Evolutionary conservation across 208 protist species (phyloP).

Genomic region (Leishmania braziliensis): DNA sequence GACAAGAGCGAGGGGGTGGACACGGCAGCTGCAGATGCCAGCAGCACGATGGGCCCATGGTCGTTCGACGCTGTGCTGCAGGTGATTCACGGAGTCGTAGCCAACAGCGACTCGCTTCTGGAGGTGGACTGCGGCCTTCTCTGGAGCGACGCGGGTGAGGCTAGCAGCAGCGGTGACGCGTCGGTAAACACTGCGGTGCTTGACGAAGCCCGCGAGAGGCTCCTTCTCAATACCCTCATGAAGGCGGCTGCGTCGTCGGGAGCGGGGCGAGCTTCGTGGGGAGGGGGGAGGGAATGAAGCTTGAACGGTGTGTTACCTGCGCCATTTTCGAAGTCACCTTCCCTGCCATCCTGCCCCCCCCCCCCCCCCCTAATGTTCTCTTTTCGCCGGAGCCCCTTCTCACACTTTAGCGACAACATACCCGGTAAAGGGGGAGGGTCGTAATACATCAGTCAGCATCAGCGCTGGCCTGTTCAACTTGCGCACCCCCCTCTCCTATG

Average conservation of each 20-base stretch:
- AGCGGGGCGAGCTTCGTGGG: background rate
- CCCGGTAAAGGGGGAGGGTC: background rate
- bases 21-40: background rate
- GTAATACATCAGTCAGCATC: background rate
- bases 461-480: background rate
- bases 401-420: background rate
- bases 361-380: background rate
- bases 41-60: background rate
- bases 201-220: slow-evolving; percentile 36
- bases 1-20: slow-evolving; percentile 4
- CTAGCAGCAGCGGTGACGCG: slow-evolving; percentile 17
- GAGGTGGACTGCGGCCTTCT: slow-evolving; percentile 40
- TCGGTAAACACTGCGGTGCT: slow-evolving; percentile 1
- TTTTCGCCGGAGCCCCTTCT: background rate
- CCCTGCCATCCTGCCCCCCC: background rate
- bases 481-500: background rate
- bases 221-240: slow-evolving; percentile 62
- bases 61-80: slow-evolving; percentile 30
- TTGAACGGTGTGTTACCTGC: background rate
- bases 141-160: slow-evolving; percentile 8
- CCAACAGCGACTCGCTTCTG: slow-evolving; percentile 41
- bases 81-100: slow-evolving; percentile 31
- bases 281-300: background rate
- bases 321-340: background rate
- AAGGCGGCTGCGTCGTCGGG: background rate